phyloP scores from a whole-genome alignment of 83 land plant genomes.

The Picea mariana region DNA sequence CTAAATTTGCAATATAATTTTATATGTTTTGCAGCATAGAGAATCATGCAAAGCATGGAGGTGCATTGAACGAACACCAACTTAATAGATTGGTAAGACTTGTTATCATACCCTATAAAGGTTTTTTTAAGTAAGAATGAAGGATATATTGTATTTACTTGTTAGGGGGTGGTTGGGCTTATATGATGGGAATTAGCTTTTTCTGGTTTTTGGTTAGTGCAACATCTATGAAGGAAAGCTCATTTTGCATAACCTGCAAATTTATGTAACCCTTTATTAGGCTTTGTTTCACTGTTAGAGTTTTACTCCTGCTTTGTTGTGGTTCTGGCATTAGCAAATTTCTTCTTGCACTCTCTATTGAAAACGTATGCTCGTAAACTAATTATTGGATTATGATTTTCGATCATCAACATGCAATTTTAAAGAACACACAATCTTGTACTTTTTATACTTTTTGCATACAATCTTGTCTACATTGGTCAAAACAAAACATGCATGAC shows the following conservation, averaged over 20 bases:
- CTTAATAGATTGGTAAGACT: conserved; percentile 80
- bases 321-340: no score
- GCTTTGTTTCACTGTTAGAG: no score
- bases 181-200: not conserved
- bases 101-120: not conserved
- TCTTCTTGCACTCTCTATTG: no score
- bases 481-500: no score
- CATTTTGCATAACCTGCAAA: not conserved
- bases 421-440: conserved; percentile 35
- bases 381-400: not conserved
- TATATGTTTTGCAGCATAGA: conserved; percentile 53
- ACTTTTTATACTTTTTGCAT: no score
- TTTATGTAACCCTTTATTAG: not conserved
- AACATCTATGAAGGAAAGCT: not conserved
- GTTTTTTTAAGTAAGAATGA: no score
- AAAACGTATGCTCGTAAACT: no score
- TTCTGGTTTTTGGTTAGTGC: no score
- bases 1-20: no score
- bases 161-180: not conserved
- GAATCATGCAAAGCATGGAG: conserved; percentile 66
- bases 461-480: no score
- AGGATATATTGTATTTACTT: no score
- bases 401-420: conserved; percentile 78
- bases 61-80: conserved; percentile 78
- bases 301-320: no score